phyloP scores from a whole-genome alignment of 176 grass and related monocot genomes.

The Avena sativa region DNA sequence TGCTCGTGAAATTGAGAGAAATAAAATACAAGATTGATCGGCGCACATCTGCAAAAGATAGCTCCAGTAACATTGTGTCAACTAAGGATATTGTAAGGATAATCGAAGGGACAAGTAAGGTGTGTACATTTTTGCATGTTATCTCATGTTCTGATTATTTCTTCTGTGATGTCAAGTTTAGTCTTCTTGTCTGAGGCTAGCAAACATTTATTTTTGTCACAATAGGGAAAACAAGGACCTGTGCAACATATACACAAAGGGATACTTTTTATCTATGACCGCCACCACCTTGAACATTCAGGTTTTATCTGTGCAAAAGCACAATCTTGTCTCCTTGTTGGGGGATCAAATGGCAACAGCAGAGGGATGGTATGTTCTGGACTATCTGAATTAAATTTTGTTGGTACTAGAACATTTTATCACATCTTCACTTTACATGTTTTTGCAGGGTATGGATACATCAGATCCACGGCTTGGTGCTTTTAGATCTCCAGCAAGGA shows the following conservation, averaged over 20 bases:
- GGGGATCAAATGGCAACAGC: slow-evolving; percentile 48
- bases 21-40: slow-evolving; percentile 79
- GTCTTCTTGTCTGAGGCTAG: slow-evolving; percentile 17
- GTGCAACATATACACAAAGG: slow-evolving; percentile 85
- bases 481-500: slow-evolving; percentile 56
- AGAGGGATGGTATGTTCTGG: slow-evolving; percentile 42
- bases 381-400: slow-evolving; percentile 2
- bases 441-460: slow-evolving; percentile 53
- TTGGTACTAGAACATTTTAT: slow-evolving; percentile 8
- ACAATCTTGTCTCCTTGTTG: slow-evolving; percentile 78
- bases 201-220: not conserved
- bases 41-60: slow-evolving; percentile 62
- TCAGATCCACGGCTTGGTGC: slow-evolving; percentile 47
- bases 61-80: slow-evolving; percentile 64
- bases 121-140: slow-evolving; percentile 36
- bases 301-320: slow-evolving; percentile 89
- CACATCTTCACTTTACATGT: slow-evolving; percentile 17
- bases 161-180: not conserved
- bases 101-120: slow-evolving; percentile 74
- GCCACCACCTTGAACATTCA: slow-evolving; percentile 81
- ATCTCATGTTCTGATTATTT: not conserved
- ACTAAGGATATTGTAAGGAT: slow-evolving; percentile 84
- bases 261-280: slow-evolving; percentile 88
- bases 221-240: slow-evolving; percentile 85
- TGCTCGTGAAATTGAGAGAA: slow-evolving; percentile 78